These are phyloP conservation scores for Phytophthora sansomeana DNA, from an alignment of 352 stramenopile genomes.

Conservation along the genomic window DNA sequence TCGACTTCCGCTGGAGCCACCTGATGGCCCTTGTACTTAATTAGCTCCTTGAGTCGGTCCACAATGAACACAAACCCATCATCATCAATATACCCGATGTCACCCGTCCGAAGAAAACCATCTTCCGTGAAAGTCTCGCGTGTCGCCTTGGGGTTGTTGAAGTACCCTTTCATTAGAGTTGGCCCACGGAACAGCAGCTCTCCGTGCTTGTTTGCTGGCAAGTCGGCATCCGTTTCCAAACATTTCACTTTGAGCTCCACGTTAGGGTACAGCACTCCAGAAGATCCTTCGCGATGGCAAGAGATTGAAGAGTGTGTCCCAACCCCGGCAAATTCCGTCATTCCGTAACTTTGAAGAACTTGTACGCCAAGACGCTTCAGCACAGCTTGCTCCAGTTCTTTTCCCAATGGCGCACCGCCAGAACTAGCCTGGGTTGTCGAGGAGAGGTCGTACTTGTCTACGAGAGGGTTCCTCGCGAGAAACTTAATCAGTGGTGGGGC, in stretches of 20 bases:
- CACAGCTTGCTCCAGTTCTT: conserved; percentile 68
- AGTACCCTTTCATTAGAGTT: conserved; percentile 93
- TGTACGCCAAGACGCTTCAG: conserved; percentile 60
- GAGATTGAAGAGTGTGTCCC: conserved; percentile 39
- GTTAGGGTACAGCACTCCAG: conserved; percentile 58
- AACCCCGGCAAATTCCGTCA: conserved; percentile 58
- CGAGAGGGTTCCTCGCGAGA: conserved; percentile 82
- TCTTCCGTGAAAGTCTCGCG: conserved; percentile 66
- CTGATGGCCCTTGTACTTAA: conserved; percentile 95
- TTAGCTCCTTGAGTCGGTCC: conserved; percentile 93
- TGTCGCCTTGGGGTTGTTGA: conserved; percentile 86
- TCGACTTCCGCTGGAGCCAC: conserved; percentile 92
- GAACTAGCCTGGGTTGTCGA: conserved; percentile 72
- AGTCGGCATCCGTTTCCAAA: conserved; percentile 45
- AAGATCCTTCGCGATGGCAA: conserved; percentile 34
- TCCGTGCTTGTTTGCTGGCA: conserved; percentile 48
- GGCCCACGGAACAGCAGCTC: conserved; percentile 88
- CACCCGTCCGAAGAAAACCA: conserved; percentile 89
- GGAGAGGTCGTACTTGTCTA: conserved; percentile 88
- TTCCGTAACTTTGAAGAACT: conserved; percentile 61
- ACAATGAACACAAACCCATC: conserved; percentile 92
- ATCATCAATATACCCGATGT: conserved; percentile 91
- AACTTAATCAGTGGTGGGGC: conserved; percentile 83
- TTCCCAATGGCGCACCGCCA: conserved; percentile 84
- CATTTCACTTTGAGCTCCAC: conserved; percentile 62